phyloP scores from a whole-genome alignment of 495 filamentous ascomycete species.

The Xylaria scruposa region DNA sequence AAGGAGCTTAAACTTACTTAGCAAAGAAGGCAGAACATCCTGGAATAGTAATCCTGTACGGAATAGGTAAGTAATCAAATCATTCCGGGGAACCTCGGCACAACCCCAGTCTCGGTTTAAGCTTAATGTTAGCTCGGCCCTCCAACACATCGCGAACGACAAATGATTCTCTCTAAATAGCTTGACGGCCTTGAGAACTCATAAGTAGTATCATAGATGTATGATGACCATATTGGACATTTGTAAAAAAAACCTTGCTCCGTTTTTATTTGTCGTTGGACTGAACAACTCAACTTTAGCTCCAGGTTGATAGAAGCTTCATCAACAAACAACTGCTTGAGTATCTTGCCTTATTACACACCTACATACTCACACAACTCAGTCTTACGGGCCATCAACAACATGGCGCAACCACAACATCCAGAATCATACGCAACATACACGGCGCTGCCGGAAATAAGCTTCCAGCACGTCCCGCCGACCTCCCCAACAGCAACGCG shows the following conservation, averaged over 20 bases:
- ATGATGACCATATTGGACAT: neutral
- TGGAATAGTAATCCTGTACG: neutral
- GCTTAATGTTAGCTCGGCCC: neutral
- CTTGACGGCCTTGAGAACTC: neutral
- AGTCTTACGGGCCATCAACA: neutral
- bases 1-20: neutral
- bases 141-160: neutral
- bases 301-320: neutral
- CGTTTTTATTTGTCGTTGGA: neutral
- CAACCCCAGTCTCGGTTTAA: neutral
- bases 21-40: neutral
- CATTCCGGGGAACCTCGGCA: constrained; percentile 5
- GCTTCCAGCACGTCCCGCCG: constrained; percentile 59
- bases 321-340: neutral
- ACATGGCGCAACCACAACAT: constrained; percentile 8
- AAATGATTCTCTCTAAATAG: neutral
- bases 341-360: neutral
- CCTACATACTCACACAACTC: neutral
- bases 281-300: neutral
- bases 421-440: constrained; percentile 35
- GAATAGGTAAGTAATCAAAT: neutral
- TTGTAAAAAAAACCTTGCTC: neutral
- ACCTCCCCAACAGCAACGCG: constrained; percentile 57
- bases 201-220: neutral
- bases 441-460: constrained; percentile 56